Percentiles rank a stretch among this genome's conserved stretches.
phyloP scores from a whole-genome alignment of 2,329 filamentous ascomycete species.

The Penicillium sp. region DNA sequence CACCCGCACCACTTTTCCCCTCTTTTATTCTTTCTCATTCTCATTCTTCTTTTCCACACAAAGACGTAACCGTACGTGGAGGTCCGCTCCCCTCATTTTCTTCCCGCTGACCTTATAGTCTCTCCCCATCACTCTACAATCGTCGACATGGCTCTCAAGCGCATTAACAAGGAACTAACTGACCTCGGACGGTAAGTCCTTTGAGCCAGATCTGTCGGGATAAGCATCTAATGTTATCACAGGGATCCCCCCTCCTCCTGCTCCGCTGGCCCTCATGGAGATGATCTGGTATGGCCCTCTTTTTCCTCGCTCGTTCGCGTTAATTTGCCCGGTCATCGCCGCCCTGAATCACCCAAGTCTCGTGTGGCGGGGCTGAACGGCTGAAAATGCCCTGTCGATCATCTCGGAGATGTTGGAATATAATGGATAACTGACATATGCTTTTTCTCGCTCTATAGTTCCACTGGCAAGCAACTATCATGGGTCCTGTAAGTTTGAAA shows the following conservation, averaged over 20 bases:
- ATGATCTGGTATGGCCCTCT: conserved; percentile 80
- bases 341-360: conserved; percentile 8
- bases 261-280: conserved; percentile 93
- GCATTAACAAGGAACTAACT: conserved; percentile 56
- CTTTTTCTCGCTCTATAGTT: conserved; percentile 62
- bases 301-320: conserved; percentile 1
- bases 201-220: background rate
- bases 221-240: conserved; percentile 19
- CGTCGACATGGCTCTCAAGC: conserved; percentile 53
- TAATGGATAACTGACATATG: conserved; percentile 26
- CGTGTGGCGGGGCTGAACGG: conserved; percentile 24
- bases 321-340: conserved; percentile 6
- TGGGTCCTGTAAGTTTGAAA: conserved; percentile 84
- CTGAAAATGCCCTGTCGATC: conserved; percentile 1
- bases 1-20: conserved; percentile 22
- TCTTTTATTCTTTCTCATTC: conserved; percentile 28
- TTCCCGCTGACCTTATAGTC: conserved; percentile 11
- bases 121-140: conserved; percentile 18
- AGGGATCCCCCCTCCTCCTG: conserved; percentile 98
- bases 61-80: conserved; percentile 28
- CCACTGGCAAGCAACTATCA: conserved; percentile 99
- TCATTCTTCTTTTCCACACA: conserved; percentile 32
- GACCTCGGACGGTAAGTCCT: conserved; percentile 50
- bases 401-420: conserved; percentile 6
- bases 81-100: conserved; percentile 1